Base-by-base conservation (phyloP, 805 yeast genomes). In the Saturnispora quitensis region DNA sequence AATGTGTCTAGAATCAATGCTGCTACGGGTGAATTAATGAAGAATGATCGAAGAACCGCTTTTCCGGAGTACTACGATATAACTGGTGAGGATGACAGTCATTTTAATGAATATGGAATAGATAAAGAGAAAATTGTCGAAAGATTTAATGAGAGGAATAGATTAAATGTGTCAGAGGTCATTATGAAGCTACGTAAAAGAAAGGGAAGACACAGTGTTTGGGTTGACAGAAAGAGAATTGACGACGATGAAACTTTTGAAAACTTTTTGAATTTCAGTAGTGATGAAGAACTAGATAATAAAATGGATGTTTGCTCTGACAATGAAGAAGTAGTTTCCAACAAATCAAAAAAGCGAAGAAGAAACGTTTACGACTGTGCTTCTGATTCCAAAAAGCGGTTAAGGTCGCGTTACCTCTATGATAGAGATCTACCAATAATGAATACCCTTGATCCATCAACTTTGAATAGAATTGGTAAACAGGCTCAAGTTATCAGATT, bases 401-500 rank as follows among this genome's bases (percentile, higher is more conserved):
- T 76, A 51, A 72, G 71, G 50, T 76, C 82, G 1, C 68, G 73
- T 40, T 78, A 78, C 74, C 64, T 64, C 55, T 78, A 73, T 61
- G 82, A 78, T 59, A 64, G 70, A 36, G 82, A 78, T 54, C 46
- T 68, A 42, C 62, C 64, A 12, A 42, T 51, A 53, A 70, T 67
- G 60, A 73, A 71, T 42, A 85, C 84, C 35, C 73, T 87, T 53
- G 96, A 89, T 65, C 97, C 97, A 0, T 82, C 96, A 0, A 76
- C 78, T 51, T 73, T 90, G 60, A 90, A 90, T 62, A 84, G 85
- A 56, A 88, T 90, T 42, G 79, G 89, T 13, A 84, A 84, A 50
- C 91, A 83, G 48, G 89, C 97, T 1, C 97, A 90, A 67, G 82
- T 86, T 1, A 86, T 91, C 31, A 73, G 97, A 54, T 90, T 90